Percentiles rank a stretch among this genome's conserved stretches.
phyloP scores from a whole-genome alignment of 805 yeast species.

The Blastobotrys americana region DNA sequence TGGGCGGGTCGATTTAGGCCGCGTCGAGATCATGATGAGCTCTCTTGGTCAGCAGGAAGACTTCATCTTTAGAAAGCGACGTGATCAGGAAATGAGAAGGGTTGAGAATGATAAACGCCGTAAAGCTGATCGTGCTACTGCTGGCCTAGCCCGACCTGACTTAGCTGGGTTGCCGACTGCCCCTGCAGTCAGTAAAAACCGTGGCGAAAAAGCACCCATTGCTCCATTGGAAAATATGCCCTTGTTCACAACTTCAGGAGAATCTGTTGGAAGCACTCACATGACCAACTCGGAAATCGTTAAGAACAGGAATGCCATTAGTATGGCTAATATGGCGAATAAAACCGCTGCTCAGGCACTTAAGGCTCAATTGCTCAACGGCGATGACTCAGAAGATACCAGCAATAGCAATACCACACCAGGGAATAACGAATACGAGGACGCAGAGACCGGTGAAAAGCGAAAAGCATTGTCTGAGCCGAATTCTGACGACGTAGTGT shows the following conservation, averaged over 20 bases:
- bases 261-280: slow-evolving; percentile 58
- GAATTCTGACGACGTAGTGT: slow-evolving; percentile 7
- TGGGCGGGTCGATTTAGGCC: slow-evolving; percentile 67
- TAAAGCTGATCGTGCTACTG: slow-evolving; percentile 32
- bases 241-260: slow-evolving; percentile 67
- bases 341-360: slow-evolving; percentile 59
- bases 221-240: slow-evolving; percentile 67
- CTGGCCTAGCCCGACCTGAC: slow-evolving; percentile 5
- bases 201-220: slow-evolving; percentile 69
- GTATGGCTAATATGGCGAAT: slow-evolving; percentile 66
- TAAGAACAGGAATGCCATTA: slow-evolving; percentile 51
- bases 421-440: slow-evolving; percentile 10
- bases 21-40: slow-evolving; percentile 64
- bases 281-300: slow-evolving; percentile 67
- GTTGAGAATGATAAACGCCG: slow-evolving; percentile 59
- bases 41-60: slow-evolving; percentile 69
- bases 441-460: slow-evolving; percentile 11
- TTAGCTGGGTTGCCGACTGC: not conserved
- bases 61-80: slow-evolving; percentile 63
- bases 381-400: slow-evolving; percentile 3
- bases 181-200: slow-evolving; percentile 40
- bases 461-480: slow-evolving; percentile 15
- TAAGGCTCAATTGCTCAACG: slow-evolving; percentile 32
- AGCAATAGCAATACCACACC: slow-evolving; percentile 4
- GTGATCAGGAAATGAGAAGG: slow-evolving; percentile 61